Conservation (phyloP, 345 rosid species). For the Lenwebbia sp. region DNA sequence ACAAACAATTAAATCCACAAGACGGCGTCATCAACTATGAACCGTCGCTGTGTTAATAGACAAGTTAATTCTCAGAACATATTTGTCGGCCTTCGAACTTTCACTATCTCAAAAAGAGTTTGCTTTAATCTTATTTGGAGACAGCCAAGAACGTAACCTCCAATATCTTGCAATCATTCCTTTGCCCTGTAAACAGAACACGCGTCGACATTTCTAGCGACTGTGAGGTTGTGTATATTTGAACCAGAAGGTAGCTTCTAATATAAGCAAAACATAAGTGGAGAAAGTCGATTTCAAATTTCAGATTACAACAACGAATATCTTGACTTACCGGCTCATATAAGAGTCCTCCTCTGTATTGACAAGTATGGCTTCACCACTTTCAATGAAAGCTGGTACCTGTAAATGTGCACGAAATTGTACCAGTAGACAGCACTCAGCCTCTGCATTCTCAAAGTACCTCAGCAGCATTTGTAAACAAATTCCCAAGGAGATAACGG, state of each 20-base stretch:
- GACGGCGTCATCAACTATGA: background rate
- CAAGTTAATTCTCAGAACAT: background rate
- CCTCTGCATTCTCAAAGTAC: background rate
- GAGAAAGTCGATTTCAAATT: background rate
- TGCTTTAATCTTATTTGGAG: background rate
- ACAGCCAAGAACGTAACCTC: background rate
- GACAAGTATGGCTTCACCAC: conserved; percentile 66
- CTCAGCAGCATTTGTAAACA: background rate
- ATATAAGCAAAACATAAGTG: background rate
- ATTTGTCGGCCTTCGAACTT: background rate
- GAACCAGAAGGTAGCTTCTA: background rate
- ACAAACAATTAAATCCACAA: background rate
- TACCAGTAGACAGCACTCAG: background rate
- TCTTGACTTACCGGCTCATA: conserved; percentile 47
- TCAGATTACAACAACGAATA: background rate
- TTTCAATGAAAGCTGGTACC: conserved; percentile 74
- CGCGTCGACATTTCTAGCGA: background rate
- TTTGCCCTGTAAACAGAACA: background rate
- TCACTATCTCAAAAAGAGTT: background rate
- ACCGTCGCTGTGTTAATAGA: background rate
- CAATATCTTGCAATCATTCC: background rate
- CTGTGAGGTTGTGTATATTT: background rate
- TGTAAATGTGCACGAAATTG: conserved; percentile 3
- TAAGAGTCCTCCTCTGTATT: conserved; percentile 66
- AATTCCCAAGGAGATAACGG: background rate